Conservation (phyloP, 306 rosid species). For the Ammopiptanthus mongolicus region DNA sequence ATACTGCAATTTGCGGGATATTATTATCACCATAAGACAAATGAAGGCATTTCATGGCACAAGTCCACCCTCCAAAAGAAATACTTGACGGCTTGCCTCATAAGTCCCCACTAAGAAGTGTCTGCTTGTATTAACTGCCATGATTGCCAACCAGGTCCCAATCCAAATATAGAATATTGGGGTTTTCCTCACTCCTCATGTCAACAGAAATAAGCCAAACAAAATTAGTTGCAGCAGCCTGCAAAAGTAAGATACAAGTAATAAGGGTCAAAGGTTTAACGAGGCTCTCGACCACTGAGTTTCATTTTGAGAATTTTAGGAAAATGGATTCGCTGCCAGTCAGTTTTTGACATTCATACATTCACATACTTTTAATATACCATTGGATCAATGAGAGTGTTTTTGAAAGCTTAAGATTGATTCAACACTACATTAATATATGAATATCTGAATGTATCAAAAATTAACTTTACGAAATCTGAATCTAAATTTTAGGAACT, state of each 20-base stretch:
- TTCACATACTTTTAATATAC: too few species aligned
- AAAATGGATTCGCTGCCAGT: too few species aligned
- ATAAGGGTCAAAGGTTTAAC: constrained; percentile 9
- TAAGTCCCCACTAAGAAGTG: constrained; percentile 31
- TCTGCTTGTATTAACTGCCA: constrained; percentile 15
- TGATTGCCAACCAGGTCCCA: constrained; percentile 18
- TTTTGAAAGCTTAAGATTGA: too few species aligned
- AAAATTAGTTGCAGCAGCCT: background rate
- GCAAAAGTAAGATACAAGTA: background rate
- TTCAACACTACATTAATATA: too few species aligned
- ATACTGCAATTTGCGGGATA: constrained; percentile 30
- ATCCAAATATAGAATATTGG: background rate
- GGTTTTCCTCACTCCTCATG: background rate
- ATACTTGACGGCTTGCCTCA: constrained; percentile 24
- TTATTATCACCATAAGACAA: too few species aligned
- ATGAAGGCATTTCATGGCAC: background rate
- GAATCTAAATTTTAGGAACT: background rate
- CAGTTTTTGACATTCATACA: too few species aligned
- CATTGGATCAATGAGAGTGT: too few species aligned
- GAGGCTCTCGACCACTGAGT: constrained; percentile 16
- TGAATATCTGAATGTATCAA: too few species aligned
- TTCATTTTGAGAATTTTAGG: background rate
- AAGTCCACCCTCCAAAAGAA: constrained; percentile 10
- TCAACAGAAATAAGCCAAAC: background rate
- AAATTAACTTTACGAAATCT: too few species aligned